These are phyloP conservation scores for Trichophyton verrucosum DNA, from an alignment of 2,329 filamentous ascomycete species.

Conservation along the genomic window DNA sequence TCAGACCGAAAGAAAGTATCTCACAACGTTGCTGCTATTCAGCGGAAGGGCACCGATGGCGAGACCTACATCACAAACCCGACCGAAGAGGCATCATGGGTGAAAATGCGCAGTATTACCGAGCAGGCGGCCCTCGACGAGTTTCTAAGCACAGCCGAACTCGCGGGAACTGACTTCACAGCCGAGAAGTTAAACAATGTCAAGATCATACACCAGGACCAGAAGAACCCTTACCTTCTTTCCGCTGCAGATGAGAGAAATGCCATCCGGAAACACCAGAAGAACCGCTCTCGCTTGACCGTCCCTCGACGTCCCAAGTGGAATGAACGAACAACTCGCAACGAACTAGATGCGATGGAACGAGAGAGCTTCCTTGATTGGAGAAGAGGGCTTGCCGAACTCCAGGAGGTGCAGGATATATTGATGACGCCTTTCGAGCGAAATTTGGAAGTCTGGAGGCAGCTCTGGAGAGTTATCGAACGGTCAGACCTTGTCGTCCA, in stretches of 20 bases:
- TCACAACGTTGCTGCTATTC: slow-evolving; percentile 49
- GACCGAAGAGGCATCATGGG: slow-evolving; percentile 83
- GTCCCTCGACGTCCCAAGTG: slow-evolving; percentile 83
- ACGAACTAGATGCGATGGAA: slow-evolving; percentile 68
- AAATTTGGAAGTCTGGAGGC: slow-evolving; percentile 94
- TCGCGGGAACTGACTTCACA: slow-evolving; percentile 97
- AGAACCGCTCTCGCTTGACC: slow-evolving; percentile 66
- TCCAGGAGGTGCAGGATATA: slow-evolving; percentile 87
- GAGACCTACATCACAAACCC: slow-evolving; percentile 87
- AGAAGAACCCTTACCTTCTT: slow-evolving; percentile 87
- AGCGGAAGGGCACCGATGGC: slow-evolving; percentile 60
- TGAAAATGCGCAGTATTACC: slow-evolving; percentile 98
- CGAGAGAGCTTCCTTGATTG: slow-evolving; percentile 71
- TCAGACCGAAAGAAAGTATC: slow-evolving; percentile 63
- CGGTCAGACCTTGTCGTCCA: slow-evolving; percentile 90
- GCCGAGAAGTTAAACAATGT: slow-evolving; percentile 98
- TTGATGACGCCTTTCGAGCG: slow-evolving; percentile 97
- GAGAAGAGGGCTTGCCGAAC: slow-evolving; percentile 78
- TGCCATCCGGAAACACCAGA: slow-evolving; percentile 66
- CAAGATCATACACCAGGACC: slow-evolving; percentile 94
- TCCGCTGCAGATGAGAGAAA: slow-evolving; percentile 72
- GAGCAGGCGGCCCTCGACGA: slow-evolving; percentile 95
- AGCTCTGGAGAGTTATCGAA: slow-evolving; percentile 96
- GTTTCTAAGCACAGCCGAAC: slow-evolving; percentile 86
- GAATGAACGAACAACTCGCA: slow-evolving; percentile 72